Conservation (phyloP, 306 rosid species). For the Astragalus glycyphyllos region DNA sequence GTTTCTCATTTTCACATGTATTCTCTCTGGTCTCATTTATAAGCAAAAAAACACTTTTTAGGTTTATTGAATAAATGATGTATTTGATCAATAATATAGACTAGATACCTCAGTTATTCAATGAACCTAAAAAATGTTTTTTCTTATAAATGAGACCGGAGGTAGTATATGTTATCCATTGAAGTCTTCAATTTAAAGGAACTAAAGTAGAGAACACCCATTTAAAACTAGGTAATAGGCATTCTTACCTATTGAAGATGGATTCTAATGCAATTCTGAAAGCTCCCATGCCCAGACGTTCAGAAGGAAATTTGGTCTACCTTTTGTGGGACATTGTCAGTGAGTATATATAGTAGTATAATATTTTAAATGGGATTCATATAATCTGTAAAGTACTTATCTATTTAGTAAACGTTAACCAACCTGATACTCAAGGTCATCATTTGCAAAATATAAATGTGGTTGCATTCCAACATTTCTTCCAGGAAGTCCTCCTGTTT, state of each 20-base stretch:
- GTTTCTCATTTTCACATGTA: background rate
- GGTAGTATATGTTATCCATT: background rate
- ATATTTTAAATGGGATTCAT: conserved; percentile 31
- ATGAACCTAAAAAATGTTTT: too few relatives aligned
- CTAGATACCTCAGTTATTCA: too few relatives aligned
- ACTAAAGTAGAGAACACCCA: conserved; percentile 19
- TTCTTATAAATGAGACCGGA: too few relatives aligned
- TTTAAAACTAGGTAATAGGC: conserved; percentile 28
- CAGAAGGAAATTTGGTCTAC: conserved; percentile 92
- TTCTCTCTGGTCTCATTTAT: too few relatives aligned
- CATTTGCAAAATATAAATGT: conserved; percentile 76
- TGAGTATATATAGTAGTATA: conserved; percentile 39
- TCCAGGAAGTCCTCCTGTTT: conserved; percentile 94
- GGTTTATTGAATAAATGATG: too few relatives aligned
- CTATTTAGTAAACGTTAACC: conserved; percentile 43
- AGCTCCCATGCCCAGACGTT: conserved; percentile 97
- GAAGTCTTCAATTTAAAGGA: conserved; percentile 2
- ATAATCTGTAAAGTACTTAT: conserved; percentile 35
- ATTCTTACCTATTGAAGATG: conserved; percentile 73
- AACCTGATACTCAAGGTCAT: conserved; percentile 94
- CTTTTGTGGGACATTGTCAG: conserved; percentile 63
- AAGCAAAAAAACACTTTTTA: too few relatives aligned
- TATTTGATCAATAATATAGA: too few relatives aligned
- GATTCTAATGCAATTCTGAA: conserved; percentile 93
- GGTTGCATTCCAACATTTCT: conserved; percentile 74